Evolutionary conservation across 768 basidiomycete genomes (phyloP), one percentile per base, ranked within the genome.

Genomic region (Suillus discolor): DNA sequence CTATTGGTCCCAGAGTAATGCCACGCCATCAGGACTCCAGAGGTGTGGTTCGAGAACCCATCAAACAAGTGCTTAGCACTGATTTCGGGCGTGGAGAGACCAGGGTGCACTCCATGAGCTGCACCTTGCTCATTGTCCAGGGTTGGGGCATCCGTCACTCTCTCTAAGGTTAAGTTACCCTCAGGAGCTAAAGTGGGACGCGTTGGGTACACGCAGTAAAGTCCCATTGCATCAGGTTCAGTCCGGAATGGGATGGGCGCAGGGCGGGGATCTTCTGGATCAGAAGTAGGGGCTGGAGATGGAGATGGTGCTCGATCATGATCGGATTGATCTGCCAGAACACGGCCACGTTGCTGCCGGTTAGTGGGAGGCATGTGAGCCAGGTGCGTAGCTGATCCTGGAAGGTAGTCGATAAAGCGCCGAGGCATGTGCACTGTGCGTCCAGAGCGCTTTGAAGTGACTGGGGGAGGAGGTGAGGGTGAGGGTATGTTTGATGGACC

Each of bases 31-130:
- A 62, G 12, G 25, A 62, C 31, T 13, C 61, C 42, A 5, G 38
- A 51, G 4, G 38, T 62, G 18, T 38, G 28, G 61, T 76, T 78
- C 0, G 62, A 44, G 39, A 75, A 78, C 0, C 71, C 74, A n/a
- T 23, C 23, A 28, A 42, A 66, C 4, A 64, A 45, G 7, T 39
- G 38, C 12, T 20, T 31, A 3, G 62, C 38, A 9, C 5, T 34
- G 11, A 64, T 25, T 18, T 23, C 25, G 20, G 60, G 38, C n/a
- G 23, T 36, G 25, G 39, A 25, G 20, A 39, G 23, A 7, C 41
- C 41, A 31, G 12, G 20, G 4, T 45, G 39, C 8, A 60, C 12
- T 25, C 31, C 36, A 49, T 60, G 6, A 51, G 6, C 3, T 15
- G n/a, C 9, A 2, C 0, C 6, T 11, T 64, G 41, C 6, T 11